Base-by-base conservation (phyloP, 2,329 filamentous ascomycete genomes). In the Phoma sp. region DNA sequence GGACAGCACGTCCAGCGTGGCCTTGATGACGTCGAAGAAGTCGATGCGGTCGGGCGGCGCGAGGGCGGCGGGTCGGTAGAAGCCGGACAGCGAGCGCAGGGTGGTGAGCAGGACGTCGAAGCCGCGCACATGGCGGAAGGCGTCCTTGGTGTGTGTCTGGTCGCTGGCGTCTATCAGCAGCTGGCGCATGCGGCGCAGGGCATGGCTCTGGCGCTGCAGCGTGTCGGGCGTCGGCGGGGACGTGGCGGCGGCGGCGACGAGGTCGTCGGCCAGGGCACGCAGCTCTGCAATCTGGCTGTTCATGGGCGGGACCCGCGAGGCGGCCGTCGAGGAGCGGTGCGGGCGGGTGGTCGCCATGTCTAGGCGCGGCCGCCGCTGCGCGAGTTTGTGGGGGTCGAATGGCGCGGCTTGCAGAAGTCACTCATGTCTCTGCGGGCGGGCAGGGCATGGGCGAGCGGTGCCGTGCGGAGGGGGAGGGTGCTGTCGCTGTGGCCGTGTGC, bases 41-140 rank as follows among this genome's bases (percentile, higher is more conserved):
- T 81, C 80, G 51, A 80, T 77, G 71, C 87, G 90, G 56, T 91
- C 87, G 38, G 84, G 77, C 32, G 85, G 76, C 43, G 77, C 83
- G 68, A 83, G 82, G 68, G 83, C 86, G 51, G 79, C 79, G n/a
- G 84, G 86, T 65, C 91, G 85, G 76, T 93, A 95, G 68, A 88
- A 90, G 59, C 89, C 89, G 1, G 89, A 88, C 58, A 92, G 86
- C 47, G 85, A 83, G 53, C 87, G 83, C 18, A 96, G 78, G 21
- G 90, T 82, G 34, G 85, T 80, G 47, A 96, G 80, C 18, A 96
- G 77, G 36, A 83, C 82, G 65, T 91, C 85, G 74, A 96, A 96
- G 66, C 93, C 93, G 51, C 84, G 81, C 21, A 92, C 83, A 68
- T 91, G 86, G 61, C 93, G 86, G 72, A 97, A 96, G 64, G 91